A percentile compares a stretch with the other conserved stretches of the same genome.
These are phyloP conservation scores for Rhododendron griersonianum DNA, from an alignment of 148 eudicot genomes.

Conservation along the genomic window DNA sequence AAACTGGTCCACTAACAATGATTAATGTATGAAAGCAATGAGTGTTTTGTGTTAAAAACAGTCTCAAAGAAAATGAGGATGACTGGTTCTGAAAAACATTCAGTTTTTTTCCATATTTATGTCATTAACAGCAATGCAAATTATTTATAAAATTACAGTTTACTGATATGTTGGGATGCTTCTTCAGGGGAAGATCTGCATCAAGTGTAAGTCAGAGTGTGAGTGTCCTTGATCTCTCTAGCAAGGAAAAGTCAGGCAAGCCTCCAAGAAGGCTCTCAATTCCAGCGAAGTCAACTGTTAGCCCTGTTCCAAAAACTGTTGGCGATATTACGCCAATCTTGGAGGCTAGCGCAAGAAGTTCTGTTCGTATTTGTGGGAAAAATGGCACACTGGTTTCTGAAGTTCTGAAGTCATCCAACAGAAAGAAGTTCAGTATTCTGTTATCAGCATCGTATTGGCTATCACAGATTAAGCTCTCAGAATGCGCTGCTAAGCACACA, in stretches of 20 bases:
- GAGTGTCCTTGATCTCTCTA: conserved; percentile 58
- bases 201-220: conserved; percentile 67
- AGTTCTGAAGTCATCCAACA: conserved; percentile 49
- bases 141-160: neutral
- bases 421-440: conserved; percentile 55
- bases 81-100: neutral
- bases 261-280: conserved; percentile 82
- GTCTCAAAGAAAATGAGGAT: neutral
- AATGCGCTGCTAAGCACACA: conserved; percentile 72
- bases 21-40: neutral
- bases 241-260: conserved; percentile 58
- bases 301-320: conserved; percentile 40
- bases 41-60: neutral
- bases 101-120: neutral
- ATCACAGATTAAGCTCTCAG: conserved; percentile 83
- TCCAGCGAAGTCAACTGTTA: conserved; percentile 48
- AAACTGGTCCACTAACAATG: neutral
- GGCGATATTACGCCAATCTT: conserved; percentile 59
- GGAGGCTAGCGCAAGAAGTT: conserved; percentile 52
- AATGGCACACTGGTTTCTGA: conserved; percentile 60
- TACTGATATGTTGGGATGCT: neutral
- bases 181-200: conserved; percentile 49
- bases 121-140: neutral
- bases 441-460: conserved; percentile 84
- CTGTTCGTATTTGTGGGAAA: conserved; percentile 31